Conservation (phyloP, 176 grass and related monocot species). For the Cocos nucifera region DNA sequence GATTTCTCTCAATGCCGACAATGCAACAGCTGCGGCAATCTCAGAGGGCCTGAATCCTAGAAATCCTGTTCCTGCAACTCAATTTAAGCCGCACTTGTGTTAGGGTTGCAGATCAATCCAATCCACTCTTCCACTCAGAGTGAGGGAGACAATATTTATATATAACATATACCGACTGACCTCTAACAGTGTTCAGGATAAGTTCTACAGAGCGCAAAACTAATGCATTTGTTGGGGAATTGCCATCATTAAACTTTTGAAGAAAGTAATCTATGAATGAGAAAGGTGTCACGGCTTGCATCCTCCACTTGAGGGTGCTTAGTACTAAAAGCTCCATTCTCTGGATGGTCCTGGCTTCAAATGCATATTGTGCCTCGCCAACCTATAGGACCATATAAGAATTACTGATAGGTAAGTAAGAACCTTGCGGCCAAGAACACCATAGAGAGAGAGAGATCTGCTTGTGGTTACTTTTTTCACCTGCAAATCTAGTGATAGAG, state of each 20-base stretch:
- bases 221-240: slow-evolving; percentile 21
- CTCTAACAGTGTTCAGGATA: slow-evolving; percentile 56
- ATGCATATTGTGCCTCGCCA: slow-evolving; percentile 20
- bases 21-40: slow-evolving; percentile 52
- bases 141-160: too few species aligned
- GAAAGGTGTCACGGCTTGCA: slow-evolving; percentile 73
- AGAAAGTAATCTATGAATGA: slow-evolving; percentile 57
- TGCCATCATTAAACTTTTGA: slow-evolving; percentile 36
- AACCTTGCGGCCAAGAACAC: too few species aligned
- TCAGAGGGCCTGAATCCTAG: slow-evolving; percentile 72
- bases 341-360: slow-evolving; percentile 45
- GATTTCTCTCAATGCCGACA: slow-evolving; percentile 33
- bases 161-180: slow-evolving; percentile 9
- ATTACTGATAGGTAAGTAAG: too few species aligned
- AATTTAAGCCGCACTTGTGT: slow-evolving; percentile 9
- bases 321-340: slow-evolving; percentile 74
- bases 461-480: slow-evolving; percentile 18
- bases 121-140: too few species aligned
- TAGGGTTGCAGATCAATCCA: not conserved
- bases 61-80: slow-evolving; percentile 47
- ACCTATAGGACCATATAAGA: slow-evolving; percentile 24
- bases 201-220: slow-evolving; percentile 35
- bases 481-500: slow-evolving; percentile 63
- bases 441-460: too few species aligned
- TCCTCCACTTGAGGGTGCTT: slow-evolving; percentile 53